Conservation (phyloP, 768 basidiomycete species). For the Podaxis carcinomalis region DNA sequence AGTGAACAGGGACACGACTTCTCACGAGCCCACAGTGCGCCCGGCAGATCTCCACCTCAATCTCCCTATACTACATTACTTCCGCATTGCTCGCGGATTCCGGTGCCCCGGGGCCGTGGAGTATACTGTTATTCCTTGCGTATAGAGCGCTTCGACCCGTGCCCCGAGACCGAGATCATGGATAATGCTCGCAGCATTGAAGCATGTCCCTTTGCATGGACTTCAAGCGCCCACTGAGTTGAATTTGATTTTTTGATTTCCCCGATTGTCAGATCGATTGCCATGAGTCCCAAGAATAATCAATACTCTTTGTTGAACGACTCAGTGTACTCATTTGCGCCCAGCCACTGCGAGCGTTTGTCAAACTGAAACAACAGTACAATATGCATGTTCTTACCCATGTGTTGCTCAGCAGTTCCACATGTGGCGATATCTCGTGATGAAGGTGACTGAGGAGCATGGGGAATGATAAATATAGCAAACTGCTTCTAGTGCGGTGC, state of each 20-base stretch:
- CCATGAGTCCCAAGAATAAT: no score
- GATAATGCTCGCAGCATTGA: neutral
- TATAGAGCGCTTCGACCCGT: neutral
- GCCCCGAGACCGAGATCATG: neutral
- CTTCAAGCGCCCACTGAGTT: neutral
- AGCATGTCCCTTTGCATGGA: neutral
- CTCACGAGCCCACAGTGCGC: slow-evolving; percentile 19
- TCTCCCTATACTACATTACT: neutral
- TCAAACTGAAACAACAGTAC: neutral
- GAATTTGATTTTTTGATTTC: neutral
- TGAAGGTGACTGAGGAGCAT: neutral
- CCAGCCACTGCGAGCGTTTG: neutral
- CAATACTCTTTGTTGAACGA: no score
- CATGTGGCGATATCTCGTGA: neutral
- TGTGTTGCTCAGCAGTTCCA: neutral
- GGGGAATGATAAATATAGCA: neutral
- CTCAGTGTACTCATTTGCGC: neutral
- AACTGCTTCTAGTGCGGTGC: neutral
- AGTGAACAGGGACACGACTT: slow-evolving; percentile 17
- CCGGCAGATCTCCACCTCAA: slow-evolving; percentile 14
- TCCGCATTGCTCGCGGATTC: slow-evolving; percentile 1
- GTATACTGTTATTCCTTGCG: neutral
- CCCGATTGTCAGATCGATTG: neutral
- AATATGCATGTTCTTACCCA: neutral
- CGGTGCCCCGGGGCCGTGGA: slow-evolving; percentile 4